phyloP scores from a whole-genome alignment of 371 early-diverging fungal genomes.

The Mortierella sp. region DNA sequence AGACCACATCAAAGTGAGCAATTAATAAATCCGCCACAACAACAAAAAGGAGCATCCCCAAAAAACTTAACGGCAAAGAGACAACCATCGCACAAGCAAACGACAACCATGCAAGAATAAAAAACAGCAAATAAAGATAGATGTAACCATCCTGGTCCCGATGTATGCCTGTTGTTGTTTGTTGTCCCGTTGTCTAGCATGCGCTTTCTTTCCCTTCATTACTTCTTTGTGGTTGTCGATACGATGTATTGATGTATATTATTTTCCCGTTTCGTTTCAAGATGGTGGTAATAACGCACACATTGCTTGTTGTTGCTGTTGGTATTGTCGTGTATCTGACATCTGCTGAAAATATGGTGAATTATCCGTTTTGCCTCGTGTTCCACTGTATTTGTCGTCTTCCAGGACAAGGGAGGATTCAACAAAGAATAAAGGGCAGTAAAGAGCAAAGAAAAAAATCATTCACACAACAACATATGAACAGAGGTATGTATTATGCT shows the following conservation, averaged over 20 bases:
- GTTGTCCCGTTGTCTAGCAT: not conserved
- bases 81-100: not conserved
- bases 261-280: slow-evolving; percentile 10
- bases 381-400: not conserved
- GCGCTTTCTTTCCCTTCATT: not conserved
- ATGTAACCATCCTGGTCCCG: not conserved
- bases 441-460: not conserved
- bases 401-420: not conserved
- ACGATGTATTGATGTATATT: not conserved
- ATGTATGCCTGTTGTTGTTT: not conserved
- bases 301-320: not conserved
- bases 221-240: not conserved
- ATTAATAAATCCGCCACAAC: slow-evolving; percentile 8
- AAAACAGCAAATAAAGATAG: not conserved
- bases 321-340: not conserved
- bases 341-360: not conserved
- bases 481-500: not conserved
- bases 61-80: not conserved
- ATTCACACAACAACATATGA: not conserved
- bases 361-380: not conserved
- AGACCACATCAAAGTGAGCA: slow-evolving; percentile 12
- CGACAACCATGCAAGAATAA: not conserved
- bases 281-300: slow-evolving; percentile 10
- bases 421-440: not conserved
- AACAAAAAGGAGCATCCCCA: slow-evolving; percentile 7